Conservation (phyloP, 345 rosid species). For the Raphanus raphanistrum region DNA sequence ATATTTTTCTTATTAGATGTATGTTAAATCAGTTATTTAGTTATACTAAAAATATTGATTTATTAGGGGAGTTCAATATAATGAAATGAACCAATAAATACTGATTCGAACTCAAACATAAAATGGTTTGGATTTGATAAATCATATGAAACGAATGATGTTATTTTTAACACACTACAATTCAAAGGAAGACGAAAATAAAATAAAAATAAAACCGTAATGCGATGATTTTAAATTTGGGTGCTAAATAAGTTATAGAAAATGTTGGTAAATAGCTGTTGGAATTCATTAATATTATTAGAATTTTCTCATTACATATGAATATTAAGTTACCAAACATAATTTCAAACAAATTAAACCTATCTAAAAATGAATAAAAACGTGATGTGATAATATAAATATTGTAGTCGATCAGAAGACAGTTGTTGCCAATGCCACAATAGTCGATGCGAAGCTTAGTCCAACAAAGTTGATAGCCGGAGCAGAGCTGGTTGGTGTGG, state of each 20-base stretch:
- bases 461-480: constrained; percentile 25
- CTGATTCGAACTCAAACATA: no score
- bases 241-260: neutral
- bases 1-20: no score
- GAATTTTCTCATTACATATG: neutral
- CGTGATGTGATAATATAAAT: neutral
- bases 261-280: constrained; percentile 10
- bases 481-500: constrained; percentile 23
- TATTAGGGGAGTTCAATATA: no score
- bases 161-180: no score
- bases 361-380: constrained; percentile 12
- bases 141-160: no score
- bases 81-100: no score
- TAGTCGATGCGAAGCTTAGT: constrained; percentile 26
- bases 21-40: no score
- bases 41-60: no score
- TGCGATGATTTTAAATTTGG: neutral
- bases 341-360: neutral
- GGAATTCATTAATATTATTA: constrained; percentile 26
- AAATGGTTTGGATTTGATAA: no score
- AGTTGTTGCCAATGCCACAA: constrained; percentile 25
- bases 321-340: constrained; percentile 10
- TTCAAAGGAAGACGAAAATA: neutral
- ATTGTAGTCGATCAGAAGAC: constrained; percentile 13
- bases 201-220: neutral